Base-by-base conservation (phyloP, 371 early-diverging fungal genomes). In the Apophysomyces sp. region DNA sequence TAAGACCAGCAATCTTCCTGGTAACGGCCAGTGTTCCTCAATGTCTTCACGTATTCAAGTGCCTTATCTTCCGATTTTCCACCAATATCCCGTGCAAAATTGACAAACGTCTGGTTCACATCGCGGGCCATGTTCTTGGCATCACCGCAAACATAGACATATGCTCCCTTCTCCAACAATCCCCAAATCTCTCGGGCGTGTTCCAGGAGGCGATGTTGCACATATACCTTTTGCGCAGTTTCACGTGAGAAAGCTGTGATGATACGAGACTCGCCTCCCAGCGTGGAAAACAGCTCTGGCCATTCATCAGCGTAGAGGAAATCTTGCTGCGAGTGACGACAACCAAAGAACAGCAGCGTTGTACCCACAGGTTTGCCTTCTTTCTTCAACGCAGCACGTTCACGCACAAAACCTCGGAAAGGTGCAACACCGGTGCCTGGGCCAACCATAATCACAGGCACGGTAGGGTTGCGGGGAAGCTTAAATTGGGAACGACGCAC, bases 391-490 rank as follows among this genome's bases (percentile, higher is more conserved):
- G 76, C 61, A 4, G 86, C 88, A 58, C 99, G 92, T 65, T 98
- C 98, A 63, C 89, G 89, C 0, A 97, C 75, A 74, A 98, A 98
- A 2, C 92, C 99, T 31, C 94, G 87, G 92, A 98, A 97, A 26
- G 99, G 99, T 4, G 99, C 99, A 21, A 98, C 94, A 39, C 99
- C 99, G 0, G 99, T 98, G 41, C 99, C 99, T 15, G 99, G 98
- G 0, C 99, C 98, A 30, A 98, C 79, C 98, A 98, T 97, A 51
- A 98, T 88, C 44, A 98, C 80, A 26, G 98, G 97, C 4, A 87
- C 73, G 12, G 80, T 63, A 24, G 85, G 75, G 68, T 94, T 88
- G 11, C 85, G 78, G 28, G 97, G 98, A 58, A 97, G 83, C 55
- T 89, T 85, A 85, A 98, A 98, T 60, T 86, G 82, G 32, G 93